A percentile compares a stretch with the other conserved stretches of the same genome.
These are phyloP conservation scores for Claviceps sorghi DNA, from an alignment of 2,329 filamentous ascomycete genomes.

Conservation along the genomic window DNA sequence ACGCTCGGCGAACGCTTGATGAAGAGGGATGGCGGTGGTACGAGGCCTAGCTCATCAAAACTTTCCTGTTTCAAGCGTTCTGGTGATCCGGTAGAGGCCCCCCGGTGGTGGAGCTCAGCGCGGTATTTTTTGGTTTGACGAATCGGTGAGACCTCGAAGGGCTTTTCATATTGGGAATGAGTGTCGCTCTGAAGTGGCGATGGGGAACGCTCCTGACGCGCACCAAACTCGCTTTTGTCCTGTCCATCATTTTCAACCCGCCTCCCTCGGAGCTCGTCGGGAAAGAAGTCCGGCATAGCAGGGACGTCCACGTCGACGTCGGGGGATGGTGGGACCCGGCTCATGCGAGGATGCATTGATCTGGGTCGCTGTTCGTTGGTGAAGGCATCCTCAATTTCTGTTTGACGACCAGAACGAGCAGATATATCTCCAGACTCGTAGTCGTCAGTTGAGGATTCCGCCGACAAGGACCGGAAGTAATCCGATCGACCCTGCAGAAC, in stretches of 20 bases:
- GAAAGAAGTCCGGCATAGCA: constrained; percentile 25
- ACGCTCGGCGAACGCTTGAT: constrained; percentile 43
- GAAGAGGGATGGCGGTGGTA: constrained; percentile 35
- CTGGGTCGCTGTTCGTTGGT: constrained; percentile 42
- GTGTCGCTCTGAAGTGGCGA: constrained; percentile 31
- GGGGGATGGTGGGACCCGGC: constrained; percentile 40
- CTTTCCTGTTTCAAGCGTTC: constrained; percentile 30
- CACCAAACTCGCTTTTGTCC: constrained; percentile 29
- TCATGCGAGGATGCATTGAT: constrained; percentile 64
- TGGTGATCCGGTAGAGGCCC: constrained; percentile 25
- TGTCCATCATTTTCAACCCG: constrained; percentile 24
- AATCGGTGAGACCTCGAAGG: constrained; percentile 15
- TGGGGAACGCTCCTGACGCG: constrained; percentile 44
- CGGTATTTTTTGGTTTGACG: constrained; percentile 21
- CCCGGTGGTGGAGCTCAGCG: constrained; percentile 20
- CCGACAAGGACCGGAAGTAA: constrained; percentile 64
- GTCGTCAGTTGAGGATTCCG: constrained; percentile 39
- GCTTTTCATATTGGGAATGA: constrained; percentile 16
- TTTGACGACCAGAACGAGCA: constrained; percentile 30
- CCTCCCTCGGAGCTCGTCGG: constrained; percentile 27
- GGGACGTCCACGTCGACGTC: constrained; percentile 29
- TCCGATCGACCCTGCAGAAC: constrained; percentile 59
- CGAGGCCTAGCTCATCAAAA: constrained; percentile 35
- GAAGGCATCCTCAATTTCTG: constrained; percentile 43
- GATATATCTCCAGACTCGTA: constrained; percentile 16